These are phyloP conservation scores for Trametes cinnabarina DNA, from an alignment of 768 basidiomycete species.

Conservation along the genomic window DNA sequence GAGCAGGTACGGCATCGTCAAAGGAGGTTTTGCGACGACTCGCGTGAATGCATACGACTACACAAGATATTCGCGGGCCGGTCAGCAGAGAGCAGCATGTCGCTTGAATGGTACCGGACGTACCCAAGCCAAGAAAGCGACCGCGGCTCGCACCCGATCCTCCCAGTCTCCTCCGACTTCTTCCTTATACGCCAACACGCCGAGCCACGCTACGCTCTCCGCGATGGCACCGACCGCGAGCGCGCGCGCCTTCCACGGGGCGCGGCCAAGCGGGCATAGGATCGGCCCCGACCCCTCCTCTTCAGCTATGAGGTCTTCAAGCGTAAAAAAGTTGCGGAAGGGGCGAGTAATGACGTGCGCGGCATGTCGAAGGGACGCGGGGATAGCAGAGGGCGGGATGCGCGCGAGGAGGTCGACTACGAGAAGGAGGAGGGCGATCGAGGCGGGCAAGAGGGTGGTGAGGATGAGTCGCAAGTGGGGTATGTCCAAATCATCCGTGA, in stretches of 20 bases:
- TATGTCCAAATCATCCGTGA: neutral
- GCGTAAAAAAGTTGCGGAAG: constrained; percentile 50
- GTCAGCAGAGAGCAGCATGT: no score
- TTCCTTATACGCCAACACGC: constrained; percentile 37
- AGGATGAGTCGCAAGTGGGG: constrained; percentile 10
- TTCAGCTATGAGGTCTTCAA: constrained; percentile 41
- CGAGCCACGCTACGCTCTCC: constrained; percentile 44
- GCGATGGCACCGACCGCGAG: constrained; percentile 40
- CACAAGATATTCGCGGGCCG: neutral
- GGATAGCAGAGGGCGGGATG: constrained; percentile 8
- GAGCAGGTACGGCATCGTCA: constrained; percentile 53
- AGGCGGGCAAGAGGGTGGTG: constrained; percentile 16
- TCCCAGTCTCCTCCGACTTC: constrained; percentile 24
- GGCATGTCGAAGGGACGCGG: constrained; percentile 7
- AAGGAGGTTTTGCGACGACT: constrained; percentile 39
- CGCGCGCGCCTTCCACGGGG: constrained; percentile 31
- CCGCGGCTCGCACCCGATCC: constrained; percentile 25
- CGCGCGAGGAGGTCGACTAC: constrained; percentile 17
- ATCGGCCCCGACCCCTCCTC: constrained; percentile 31
- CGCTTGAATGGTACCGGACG: no score
- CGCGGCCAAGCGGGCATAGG: constrained; percentile 22
- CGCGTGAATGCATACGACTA: constrained; percentile 47
- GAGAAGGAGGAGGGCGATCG: constrained; percentile 6
- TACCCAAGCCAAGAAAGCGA: constrained; percentile 51
- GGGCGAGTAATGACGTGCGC: constrained; percentile 30